phyloP scores from a whole-genome alignment of 306 rosid species.

The Lathyrus aphaca region DNA sequence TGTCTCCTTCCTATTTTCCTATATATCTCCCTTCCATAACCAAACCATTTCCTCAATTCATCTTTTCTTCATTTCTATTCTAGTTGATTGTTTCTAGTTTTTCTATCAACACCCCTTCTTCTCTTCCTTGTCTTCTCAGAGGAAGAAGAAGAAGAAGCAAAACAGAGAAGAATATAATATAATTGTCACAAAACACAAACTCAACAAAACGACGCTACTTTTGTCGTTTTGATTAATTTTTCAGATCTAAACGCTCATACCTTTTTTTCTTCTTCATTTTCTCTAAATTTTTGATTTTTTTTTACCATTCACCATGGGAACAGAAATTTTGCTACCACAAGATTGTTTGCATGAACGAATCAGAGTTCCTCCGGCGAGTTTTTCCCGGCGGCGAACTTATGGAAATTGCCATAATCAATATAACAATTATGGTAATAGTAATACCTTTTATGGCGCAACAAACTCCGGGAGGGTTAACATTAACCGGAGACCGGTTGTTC shows the following conservation, averaged over 20 bases:
- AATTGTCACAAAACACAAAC: neutral
- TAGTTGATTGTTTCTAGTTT: neutral
- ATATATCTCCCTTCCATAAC: slow-evolving; percentile 36
- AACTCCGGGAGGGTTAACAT: slow-evolving; percentile 44
- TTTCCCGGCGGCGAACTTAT: slow-evolving; percentile 54
- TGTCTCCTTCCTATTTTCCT: slow-evolving; percentile 28
- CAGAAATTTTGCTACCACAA: slow-evolving; percentile 79
- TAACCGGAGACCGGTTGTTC: slow-evolving; percentile 46
- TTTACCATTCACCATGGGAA: slow-evolving; percentile 57
- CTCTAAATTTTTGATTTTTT: neutral
- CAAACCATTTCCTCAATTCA: neutral
- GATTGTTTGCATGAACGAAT: slow-evolving; percentile 61
- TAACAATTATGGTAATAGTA: neutral
- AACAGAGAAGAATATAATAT: slow-evolving; percentile 26
- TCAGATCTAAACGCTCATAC: slow-evolving; percentile 20
- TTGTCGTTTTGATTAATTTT: neutral
- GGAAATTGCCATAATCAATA: slow-evolving; percentile 32
- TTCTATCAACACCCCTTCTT: slow-evolving; percentile 13
- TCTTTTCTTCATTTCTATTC: neutral
- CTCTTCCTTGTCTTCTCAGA: slow-evolving; percentile 30
- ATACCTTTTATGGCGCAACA: neutral
- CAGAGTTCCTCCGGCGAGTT: slow-evolving; percentile 45
- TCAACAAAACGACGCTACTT: neutral
- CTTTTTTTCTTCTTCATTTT: neutral
- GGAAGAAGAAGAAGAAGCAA: slow-evolving; percentile 36